Base-by-base conservation (phyloP, 257 asterid species). In the Plectranthus barbatus region DNA sequence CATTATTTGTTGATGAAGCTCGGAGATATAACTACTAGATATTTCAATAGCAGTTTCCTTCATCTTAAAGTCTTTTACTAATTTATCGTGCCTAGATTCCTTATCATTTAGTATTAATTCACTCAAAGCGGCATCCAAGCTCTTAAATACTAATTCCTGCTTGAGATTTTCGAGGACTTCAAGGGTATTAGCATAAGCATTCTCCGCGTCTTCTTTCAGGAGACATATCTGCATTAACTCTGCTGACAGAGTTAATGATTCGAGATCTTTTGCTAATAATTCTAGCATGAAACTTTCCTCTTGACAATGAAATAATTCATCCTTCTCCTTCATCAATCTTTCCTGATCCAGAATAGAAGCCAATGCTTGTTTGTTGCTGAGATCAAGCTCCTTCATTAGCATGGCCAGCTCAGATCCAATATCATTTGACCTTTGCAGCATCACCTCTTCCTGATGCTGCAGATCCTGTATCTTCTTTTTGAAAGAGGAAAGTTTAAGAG, bases 371-470 rank as follows among this genome's bases (percentile, higher is more conserved):
- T 66, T 73, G 75, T 84, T 84, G 68, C 88, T 85, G 54, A 70
- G 77, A 74, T 85, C 92, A 54, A 93, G 71, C 79, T 87, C 95
- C 83, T 72, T 83, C 85, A 85, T 79, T 56, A 93, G 66, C 61
- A 47, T 52, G 21, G 82, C 79, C 67, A 93, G 83, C 53, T 93
- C 94, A 69, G 81, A 83, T 33, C 97, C 96, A 71, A 93, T 76
- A 73, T 76, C 80, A 56, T 81, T 82, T 9, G 96, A 87, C 77
- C 86, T 83, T 66, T 81, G 83, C 79, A 90, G 74, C 95, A 90
- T 87, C 74, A 76, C 47, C 84, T 90, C 95, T 71, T 93, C 97
- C 70, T 80, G 94, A 62, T 62, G 51, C 76, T 82, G 96, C 56
- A 93, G 65, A 75, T 81, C 82, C 40, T 72, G 64, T 71, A 93